Evolutionary conservation across 805 yeast genomes (phyloP).

Genomic region (Metschnikowia lunata): DNA sequence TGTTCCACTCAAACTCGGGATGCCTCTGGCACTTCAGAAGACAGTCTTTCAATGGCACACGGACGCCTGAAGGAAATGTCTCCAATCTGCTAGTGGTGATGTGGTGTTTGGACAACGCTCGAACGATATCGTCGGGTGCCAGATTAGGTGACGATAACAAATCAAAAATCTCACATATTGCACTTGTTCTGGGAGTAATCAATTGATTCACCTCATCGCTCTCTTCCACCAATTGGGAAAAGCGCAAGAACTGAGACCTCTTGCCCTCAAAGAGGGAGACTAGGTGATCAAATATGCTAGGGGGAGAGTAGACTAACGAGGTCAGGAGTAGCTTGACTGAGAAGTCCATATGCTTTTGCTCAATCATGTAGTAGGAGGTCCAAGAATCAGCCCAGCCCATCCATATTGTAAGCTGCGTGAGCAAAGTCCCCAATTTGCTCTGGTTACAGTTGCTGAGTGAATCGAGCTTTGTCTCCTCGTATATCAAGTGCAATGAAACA

Average conservation of each 20-base stretch:
- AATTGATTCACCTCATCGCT: constrained; percentile 52
- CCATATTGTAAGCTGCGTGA: constrained; percentile 61
- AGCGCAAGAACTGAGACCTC: constrained; percentile 54
- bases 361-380: constrained; percentile 51
- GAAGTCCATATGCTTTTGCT: constrained; percentile 31
- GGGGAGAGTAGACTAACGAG: constrained; percentile 51
- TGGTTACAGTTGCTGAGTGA: constrained; percentile 35
- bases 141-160: constrained; percentile 51
- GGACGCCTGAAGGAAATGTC: constrained; percentile 69
- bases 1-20: constrained; percentile 46
- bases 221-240: constrained; percentile 66
- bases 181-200: constrained; percentile 64
- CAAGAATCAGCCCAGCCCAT: constrained; percentile 73
- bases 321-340: constrained; percentile 40
- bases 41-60: constrained; percentile 62
- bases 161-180: constrained; percentile 58
- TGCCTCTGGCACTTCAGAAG: constrained; percentile 50
- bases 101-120: constrained; percentile 55
- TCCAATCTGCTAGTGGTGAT: constrained; percentile 52
- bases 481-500: constrained; percentile 64
- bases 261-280: constrained; percentile 43
- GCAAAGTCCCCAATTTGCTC: constrained; percentile 44
- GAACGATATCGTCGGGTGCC: constrained; percentile 51
- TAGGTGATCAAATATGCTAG: constrained; percentile 54
- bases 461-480: constrained; percentile 71